Evolutionary conservation across 257 asterid genomes (phyloP).

Genomic region (Solanum appendiculatum): DNA sequence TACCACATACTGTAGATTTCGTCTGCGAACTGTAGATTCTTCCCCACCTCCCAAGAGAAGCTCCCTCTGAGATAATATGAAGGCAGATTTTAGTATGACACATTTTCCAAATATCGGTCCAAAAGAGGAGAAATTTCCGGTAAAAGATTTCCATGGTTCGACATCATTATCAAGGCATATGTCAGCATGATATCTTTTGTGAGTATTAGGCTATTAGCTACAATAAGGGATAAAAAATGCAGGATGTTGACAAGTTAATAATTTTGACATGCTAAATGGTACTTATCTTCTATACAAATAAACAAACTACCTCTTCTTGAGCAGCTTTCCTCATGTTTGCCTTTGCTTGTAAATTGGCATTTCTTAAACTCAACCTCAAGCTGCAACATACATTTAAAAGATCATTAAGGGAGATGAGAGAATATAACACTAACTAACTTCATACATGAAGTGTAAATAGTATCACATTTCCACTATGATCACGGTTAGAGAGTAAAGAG

Average conservation of each 20-base stretch:
- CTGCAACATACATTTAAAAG: conserved; percentile 20
- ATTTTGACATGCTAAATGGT: not conserved
- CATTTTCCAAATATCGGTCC: not conserved
- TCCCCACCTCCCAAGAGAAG: conserved; percentile 95
- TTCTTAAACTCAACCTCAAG: conserved; percentile 58
- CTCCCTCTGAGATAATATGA: conserved; percentile 53
- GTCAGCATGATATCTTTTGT: not conserved
- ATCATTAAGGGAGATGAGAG: not conserved
- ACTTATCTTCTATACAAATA: not conserved
- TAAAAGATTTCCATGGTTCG: not conserved
- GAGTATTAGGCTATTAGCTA: not conserved
- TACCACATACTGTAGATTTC: conserved; percentile 66
- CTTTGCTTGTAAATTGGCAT: conserved; percentile 88
- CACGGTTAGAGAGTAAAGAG: not conserved
- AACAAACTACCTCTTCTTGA: conserved; percentile 60
- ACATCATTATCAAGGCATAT: not conserved
- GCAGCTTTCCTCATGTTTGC: conserved; percentile 72
- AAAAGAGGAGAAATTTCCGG: not conserved
- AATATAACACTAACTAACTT: not conserved
- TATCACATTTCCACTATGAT: not conserved
- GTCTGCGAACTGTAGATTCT: conserved; percentile 88
- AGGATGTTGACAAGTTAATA: not conserved
- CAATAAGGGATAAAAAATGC: not conserved
- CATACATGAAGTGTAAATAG: not conserved
- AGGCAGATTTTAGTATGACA: not conserved